Evolutionary conservation across 1,284 basidiomycete species (phyloP).

Genomic region (Naganishia cerealis): DNA sequence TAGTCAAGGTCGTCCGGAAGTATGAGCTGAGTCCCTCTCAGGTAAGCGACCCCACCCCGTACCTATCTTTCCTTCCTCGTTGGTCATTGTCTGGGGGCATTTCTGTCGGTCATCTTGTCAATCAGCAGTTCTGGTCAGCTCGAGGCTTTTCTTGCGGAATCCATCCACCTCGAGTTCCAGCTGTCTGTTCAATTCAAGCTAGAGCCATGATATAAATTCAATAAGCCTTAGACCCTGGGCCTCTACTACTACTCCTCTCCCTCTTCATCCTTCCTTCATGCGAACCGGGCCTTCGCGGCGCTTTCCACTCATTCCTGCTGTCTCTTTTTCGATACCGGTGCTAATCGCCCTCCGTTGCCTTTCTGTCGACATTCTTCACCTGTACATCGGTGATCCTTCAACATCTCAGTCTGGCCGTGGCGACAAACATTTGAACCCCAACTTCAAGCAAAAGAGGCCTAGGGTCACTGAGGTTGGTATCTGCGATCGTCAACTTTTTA

Average conservation of each 20-base stretch:
- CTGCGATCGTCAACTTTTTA: neutral
- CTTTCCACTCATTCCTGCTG: conserved; percentile 35
- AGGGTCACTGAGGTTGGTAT: conserved; percentile 85
- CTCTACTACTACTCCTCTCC: conserved; percentile 23
- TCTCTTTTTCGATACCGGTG: neutral
- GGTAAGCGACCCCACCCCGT: conserved; percentile 65
- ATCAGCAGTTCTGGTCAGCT: conserved; percentile 44
- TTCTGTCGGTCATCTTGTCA: conserved; percentile 43
- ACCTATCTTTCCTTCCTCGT: conserved; percentile 28
- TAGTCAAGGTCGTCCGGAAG: conserved; percentile 96
- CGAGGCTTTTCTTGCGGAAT: conserved; percentile 43
- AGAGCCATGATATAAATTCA: neutral
- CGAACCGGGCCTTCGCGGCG: neutral
- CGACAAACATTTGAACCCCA: conserved; percentile 84
- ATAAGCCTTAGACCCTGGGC: conserved; percentile 30
- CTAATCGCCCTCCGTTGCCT: conserved; percentile 26
- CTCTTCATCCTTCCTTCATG: conserved; percentile 26
- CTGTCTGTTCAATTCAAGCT: conserved; percentile 7
- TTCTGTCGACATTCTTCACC: conserved; percentile 10
- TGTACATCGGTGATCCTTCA: neutral
- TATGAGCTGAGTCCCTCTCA: conserved; percentile 91
- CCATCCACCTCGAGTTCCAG: conserved; percentile 36
- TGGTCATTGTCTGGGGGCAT: conserved; percentile 33
- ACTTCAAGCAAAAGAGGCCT: conserved; percentile 83
- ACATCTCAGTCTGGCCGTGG: conserved; percentile 55